phyloP scores from a whole-genome alignment of 164 flowering plant genomes.

The Tinospora cordifolia region DNA sequence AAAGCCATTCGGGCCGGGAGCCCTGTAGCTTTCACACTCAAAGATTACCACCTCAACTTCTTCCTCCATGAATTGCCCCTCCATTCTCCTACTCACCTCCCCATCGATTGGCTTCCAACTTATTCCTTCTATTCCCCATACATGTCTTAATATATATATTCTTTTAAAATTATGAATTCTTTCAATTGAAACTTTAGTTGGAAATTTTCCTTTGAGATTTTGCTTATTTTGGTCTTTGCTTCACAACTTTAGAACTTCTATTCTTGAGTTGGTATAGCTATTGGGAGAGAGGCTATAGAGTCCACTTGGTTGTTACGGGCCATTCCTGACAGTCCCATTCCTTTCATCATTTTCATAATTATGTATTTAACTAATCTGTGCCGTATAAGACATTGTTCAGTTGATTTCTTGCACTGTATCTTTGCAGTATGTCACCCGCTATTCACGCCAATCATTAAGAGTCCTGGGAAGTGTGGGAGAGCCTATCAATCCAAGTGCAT shows the following conservation, averaged over 20 bases:
- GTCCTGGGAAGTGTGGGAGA: slow-evolving; percentile 98
- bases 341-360: background rate
- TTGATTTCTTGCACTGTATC: slow-evolving; percentile 3
- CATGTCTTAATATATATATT: too few species aligned
- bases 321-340: background rate
- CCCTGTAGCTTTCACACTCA: too few species aligned
- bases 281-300: background rate
- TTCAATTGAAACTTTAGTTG: background rate
- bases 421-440: slow-evolving; percentile 70
- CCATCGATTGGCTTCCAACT: too few species aligned
- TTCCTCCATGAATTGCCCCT: too few species aligned
- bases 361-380: background rate
- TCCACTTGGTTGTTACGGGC: background rate
- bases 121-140: too few species aligned
- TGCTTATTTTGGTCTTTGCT: background rate
- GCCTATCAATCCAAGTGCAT: slow-evolving; percentile 98
- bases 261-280: background rate
- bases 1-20: too few species aligned
- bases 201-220: background rate
- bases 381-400: background rate
- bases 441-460: slow-evolving; percentile 84
- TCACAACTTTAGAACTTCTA: background rate
- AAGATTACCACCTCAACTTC: too few species aligned
- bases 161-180: too few species aligned
- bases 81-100: too few species aligned